These are phyloP conservation scores for Trametes meyenii DNA, from an alignment of 768 basidiomycete genomes.

Conservation along the genomic window DNA sequence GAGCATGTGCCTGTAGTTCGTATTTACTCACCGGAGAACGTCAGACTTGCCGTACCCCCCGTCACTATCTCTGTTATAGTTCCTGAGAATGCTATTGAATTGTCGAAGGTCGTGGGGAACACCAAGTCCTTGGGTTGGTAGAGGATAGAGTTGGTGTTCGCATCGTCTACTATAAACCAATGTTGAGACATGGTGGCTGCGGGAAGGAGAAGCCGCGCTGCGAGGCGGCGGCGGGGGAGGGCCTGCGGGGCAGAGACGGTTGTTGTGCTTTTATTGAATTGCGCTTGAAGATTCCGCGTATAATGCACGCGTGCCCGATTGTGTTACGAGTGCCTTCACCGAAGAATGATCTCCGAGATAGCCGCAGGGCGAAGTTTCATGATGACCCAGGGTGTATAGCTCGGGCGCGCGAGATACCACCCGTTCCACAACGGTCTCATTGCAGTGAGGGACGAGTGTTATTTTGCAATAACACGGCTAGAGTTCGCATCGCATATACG, in stretches of 20 bases:
- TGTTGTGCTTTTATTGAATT: neutral
- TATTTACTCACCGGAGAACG: constrained; percentile 3
- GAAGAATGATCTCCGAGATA: neutral
- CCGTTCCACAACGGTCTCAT: no score
- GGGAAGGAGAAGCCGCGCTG: neutral
- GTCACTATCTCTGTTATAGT: constrained; percentile 10
- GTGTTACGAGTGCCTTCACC: neutral
- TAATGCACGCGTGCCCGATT: neutral
- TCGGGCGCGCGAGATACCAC: no score
- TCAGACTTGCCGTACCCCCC: constrained; percentile 12
- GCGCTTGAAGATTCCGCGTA: neutral
- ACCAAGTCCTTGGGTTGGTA: constrained; percentile 6
- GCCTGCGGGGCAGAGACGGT: neutral
- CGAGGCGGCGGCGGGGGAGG: neutral
- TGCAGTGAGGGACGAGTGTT: no score
- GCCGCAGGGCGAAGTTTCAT: neutral
- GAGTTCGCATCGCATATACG: no score
- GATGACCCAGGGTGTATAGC: no score
- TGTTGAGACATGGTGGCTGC: neutral
- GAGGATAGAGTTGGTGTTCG: constrained; percentile 11
- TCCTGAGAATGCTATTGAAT: neutral
- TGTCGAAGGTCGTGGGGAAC: neutral
- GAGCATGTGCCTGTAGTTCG: no score
- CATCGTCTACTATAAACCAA: constrained; percentile 12
- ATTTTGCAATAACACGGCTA: no score